These are phyloP conservation scores for Phytophthora ohioensis DNA, from an alignment of 352 stramenopile species.

Conservation along the genomic window DNA sequence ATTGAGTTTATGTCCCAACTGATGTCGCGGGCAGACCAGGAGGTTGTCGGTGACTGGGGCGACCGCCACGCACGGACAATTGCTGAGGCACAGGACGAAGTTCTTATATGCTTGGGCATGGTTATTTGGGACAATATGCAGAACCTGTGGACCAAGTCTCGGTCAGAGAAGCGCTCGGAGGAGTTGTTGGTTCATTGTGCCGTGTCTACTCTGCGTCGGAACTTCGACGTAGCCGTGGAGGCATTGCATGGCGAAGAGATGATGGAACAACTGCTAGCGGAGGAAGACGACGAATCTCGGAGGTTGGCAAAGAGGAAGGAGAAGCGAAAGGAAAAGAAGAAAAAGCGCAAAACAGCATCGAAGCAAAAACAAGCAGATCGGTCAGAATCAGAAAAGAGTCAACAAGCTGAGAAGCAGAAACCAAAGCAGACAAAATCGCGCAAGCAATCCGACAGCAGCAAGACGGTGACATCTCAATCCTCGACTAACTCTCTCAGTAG, in stretches of 20 bases:
- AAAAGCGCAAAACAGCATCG: slow-evolving; percentile 83
- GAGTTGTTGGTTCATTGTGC: slow-evolving; percentile 85
- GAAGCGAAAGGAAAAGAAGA: slow-evolving; percentile 92
- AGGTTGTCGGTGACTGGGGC: slow-evolving; percentile 84
- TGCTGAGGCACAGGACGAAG: slow-evolving; percentile 86
- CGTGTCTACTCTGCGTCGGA: slow-evolving; percentile 76
- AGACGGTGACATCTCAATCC: slow-evolving; percentile 49
- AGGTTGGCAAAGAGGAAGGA: slow-evolving; percentile 88
- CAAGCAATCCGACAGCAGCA: slow-evolving; percentile 39
- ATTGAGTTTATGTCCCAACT: slow-evolving; percentile 89
- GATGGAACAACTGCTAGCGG: slow-evolving; percentile 87
- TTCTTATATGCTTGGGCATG: slow-evolving; percentile 88
- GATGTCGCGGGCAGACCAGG: slow-evolving; percentile 85
- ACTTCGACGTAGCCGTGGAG: slow-evolving; percentile 88
- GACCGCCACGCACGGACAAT: slow-evolving; percentile 87
- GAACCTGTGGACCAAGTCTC: slow-evolving; percentile 81
- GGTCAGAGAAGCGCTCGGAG: slow-evolving; percentile 78
- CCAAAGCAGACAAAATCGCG: slow-evolving; percentile 31
- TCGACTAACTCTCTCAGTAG: slow-evolving; percentile 55
- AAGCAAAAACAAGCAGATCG: slow-evolving; percentile 74
- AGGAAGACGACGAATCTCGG: slow-evolving; percentile 84
- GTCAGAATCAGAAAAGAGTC: slow-evolving; percentile 50
- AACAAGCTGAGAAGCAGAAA: slow-evolving; percentile 42
- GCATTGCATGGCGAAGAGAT: slow-evolving; percentile 87
- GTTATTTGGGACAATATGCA: slow-evolving; percentile 92